Percentiles rank a stretch among this genome's conserved stretches.
phyloP scores from a whole-genome alignment of 208 protist species.

The Acanthamoeba triangularis region DNA sequence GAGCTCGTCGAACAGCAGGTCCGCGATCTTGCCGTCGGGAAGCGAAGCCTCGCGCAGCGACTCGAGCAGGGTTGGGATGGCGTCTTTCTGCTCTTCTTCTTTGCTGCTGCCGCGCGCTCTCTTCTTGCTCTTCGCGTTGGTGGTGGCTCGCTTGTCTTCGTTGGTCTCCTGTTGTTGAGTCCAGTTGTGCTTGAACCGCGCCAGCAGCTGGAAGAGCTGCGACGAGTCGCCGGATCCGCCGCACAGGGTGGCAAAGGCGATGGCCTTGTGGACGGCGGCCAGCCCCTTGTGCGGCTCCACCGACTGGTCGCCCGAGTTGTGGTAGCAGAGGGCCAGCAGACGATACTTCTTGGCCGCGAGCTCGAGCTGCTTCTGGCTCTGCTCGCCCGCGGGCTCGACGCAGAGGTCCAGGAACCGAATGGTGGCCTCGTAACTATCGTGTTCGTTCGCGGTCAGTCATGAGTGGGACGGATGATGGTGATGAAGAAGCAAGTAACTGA shows the following conservation, averaged over 20 bases:
- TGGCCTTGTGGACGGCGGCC: conserved; percentile 31
- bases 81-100: neutral
- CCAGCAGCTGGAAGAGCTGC: conserved; percentile 64
- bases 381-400: neutral
- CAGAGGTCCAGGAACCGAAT: neutral
- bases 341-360: conserved; percentile 19
- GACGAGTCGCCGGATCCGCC: neutral
- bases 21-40: neutral
- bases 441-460: too few species aligned
- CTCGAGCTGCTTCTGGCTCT: conserved; percentile 42
- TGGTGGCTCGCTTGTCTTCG: neutral
- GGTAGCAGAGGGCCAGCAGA: conserved; percentile 13
- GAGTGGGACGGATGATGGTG: neutral
- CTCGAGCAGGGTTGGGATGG: conserved; percentile 2
- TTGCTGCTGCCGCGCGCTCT: neutral
- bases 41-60: neutral
- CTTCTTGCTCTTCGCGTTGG: neutral
- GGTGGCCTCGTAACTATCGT: neutral
- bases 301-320: neutral
- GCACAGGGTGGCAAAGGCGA: neutral
- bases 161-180: neutral
- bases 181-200: conserved; percentile 58
- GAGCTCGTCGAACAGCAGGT: conserved; percentile 50
- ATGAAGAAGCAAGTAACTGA: neutral
- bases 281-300: conserved; percentile 8